Conservation (phyloP, 2,329 filamentous ascomycete species). For the Fusarium armeniacum region DNA sequence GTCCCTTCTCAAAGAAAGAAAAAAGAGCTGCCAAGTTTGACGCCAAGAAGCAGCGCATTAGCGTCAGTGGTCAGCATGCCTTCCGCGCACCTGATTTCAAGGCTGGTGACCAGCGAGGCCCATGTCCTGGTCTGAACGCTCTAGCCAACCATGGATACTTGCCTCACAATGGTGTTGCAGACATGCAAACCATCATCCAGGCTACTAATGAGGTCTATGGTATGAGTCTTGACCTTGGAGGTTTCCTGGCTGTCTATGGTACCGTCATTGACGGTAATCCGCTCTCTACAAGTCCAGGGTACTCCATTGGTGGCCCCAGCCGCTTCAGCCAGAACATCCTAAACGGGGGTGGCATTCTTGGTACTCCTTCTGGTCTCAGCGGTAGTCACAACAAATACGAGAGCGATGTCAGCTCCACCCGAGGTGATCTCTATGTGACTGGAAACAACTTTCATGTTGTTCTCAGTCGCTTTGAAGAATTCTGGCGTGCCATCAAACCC, state of each 20-base stretch:
- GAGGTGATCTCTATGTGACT: constrained; percentile 64
- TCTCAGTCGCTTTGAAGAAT: constrained; percentile 59
- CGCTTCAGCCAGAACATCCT: constrained; percentile 58
- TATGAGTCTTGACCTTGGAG: constrained; percentile 62
- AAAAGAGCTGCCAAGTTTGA: constrained; percentile 13
- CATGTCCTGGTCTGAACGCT: constrained; percentile 18
- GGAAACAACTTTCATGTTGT: constrained; percentile 65
- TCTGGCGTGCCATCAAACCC: constrained; percentile 24
- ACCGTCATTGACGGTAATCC: constrained; percentile 65
- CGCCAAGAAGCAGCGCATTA: constrained; percentile 15
- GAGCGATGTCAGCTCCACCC: constrained; percentile 64
- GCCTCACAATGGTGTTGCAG: constrained; percentile 10
- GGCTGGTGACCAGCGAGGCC: constrained; percentile 15
- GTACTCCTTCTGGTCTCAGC: constrained; percentile 51
- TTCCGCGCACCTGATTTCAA: constrained; percentile 12
- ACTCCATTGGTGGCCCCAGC: constrained; percentile 65
- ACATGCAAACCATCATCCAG: constrained; percentile 12
- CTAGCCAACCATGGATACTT: constrained; percentile 21
- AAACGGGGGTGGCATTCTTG: constrained; percentile 50
- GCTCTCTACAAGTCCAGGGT: constrained; percentile 62
- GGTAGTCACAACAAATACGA: constrained; percentile 70
- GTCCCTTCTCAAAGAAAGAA: constrained; percentile 1
- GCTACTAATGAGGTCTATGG: constrained; percentile 55
- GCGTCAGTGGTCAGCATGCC: constrained; percentile 1
- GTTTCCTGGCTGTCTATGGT: constrained; percentile 61